Evolutionary conservation across 2,329 filamentous ascomycete genomes (phyloP).

Genomic region (Colletotrichum sp.): DNA sequence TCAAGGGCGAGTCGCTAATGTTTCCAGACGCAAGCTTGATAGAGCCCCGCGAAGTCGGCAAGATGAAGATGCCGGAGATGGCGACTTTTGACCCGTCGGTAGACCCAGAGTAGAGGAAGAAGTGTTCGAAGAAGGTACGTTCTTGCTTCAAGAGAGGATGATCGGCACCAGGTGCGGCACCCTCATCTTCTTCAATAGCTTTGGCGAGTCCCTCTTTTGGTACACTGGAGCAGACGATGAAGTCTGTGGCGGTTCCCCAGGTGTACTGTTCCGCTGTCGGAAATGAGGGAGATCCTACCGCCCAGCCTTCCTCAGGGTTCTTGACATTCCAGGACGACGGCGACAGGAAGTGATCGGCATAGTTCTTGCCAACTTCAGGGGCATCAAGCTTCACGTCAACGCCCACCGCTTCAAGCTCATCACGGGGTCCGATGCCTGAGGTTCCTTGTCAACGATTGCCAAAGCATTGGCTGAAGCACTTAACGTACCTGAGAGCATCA

Average conservation of each 20-base stretch:
- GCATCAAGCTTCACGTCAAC: conserved; percentile 47
- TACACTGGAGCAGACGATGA: conserved; percentile 34
- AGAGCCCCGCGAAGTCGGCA: conserved; percentile 31
- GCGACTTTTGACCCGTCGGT: conserved; percentile 22
- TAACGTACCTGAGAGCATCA: conserved; percentile 46
- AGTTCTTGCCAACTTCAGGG: conserved; percentile 55
- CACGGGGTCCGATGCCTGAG: conserved; percentile 49
- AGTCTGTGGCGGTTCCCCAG: conserved; percentile 35
- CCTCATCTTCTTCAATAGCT: conserved; percentile 39
- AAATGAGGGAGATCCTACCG: conserved; percentile 31
- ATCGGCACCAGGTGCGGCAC: conserved; percentile 31
- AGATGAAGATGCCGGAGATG: conserved; percentile 23
- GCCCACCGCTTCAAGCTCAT: conserved; percentile 42
- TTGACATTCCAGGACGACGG: conserved; percentile 35
- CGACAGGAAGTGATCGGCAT: conserved; percentile 44
- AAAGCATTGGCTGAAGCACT: accelerated
- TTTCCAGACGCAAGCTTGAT: conserved; percentile 26
- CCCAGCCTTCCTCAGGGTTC: conserved; percentile 29
- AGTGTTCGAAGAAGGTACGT: conserved; percentile 29
- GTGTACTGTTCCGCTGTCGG: conserved; percentile 30
- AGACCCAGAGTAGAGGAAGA: conserved; percentile 39
- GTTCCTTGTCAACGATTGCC: not conserved
- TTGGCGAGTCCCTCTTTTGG: conserved; percentile 29
- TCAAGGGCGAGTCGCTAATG: conserved; percentile 21
- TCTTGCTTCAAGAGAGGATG: conserved; percentile 35